Evolutionary conservation across 2,329 filamentous ascomycete genomes (phyloP).

Genomic region (Daldinia sp.): DNA sequence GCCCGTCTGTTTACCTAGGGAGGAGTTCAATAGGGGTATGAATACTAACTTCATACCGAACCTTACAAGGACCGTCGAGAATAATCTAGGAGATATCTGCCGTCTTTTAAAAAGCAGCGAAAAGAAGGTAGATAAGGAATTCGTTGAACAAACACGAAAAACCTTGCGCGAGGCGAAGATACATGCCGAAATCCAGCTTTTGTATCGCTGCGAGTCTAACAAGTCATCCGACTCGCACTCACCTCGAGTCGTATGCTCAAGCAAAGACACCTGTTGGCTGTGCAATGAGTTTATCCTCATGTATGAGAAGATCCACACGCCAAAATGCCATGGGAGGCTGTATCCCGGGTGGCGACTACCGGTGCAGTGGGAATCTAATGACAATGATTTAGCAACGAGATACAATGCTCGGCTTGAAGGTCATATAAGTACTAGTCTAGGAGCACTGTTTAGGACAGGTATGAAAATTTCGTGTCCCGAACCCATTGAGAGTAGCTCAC

Average conservation of each 20-base stretch:
- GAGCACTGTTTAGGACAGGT: slow-evolving; percentile 6
- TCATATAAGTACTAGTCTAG: slow-evolving; percentile 13
- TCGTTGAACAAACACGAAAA: slow-evolving; percentile 25
- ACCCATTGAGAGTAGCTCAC: slow-evolving; percentile 36
- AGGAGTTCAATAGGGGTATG: slow-evolving; percentile 38
- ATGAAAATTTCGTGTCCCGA: slow-evolving; percentile 8
- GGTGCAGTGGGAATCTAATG: neutral
- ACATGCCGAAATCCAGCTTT: slow-evolving; percentile 60
- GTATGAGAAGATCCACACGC: slow-evolving; percentile 52
- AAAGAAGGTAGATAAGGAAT: slow-evolving; percentile 7
- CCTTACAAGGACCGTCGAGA: slow-evolving; percentile 4
- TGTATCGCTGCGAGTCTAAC: slow-evolving; percentile 53
- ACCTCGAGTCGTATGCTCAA: slow-evolving; percentile 55
- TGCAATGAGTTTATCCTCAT: slow-evolving; percentile 57
- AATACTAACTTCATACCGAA: neutral
- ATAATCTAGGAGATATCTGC: neutral
- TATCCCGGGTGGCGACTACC: slow-evolving; percentile 58
- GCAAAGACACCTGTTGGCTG: slow-evolving; percentile 60
- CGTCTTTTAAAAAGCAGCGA: slow-evolving; percentile 4
- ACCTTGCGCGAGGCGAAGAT: slow-evolving; percentile 47
- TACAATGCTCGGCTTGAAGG: slow-evolving; percentile 29
- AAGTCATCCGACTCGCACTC: slow-evolving; percentile 9
- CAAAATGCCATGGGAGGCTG: slow-evolving; percentile 54
- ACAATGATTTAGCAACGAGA: slow-evolving; percentile 1
- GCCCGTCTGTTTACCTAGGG: slow-evolving; percentile 42